Base-by-base conservation (phyloP, 1,284 basidiomycete genomes). In the Tranzscheliella williamsii region DNA sequence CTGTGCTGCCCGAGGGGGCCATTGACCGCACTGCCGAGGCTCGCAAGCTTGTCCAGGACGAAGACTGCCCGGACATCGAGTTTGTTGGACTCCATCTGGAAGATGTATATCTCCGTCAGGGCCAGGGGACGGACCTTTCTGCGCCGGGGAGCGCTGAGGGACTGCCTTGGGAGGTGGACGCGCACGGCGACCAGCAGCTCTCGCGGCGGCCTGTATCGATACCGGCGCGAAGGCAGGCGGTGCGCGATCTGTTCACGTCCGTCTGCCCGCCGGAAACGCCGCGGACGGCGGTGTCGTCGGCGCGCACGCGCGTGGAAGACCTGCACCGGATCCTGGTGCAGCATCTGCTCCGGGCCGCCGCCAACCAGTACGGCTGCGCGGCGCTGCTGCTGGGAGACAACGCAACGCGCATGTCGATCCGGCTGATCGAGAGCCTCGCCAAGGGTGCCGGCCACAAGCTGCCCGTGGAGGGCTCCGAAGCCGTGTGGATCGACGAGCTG, bases 381-480 rank as follows among this genome's bases (percentile, higher is more conserved):
- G 61, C 67, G 2, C 56, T 75, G 4, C 39, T 75, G 9, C 53
- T 67, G 4, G 72, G 55, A 21, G 61, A 74, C 15, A 54, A 41
- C 13, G 67, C 57, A 0, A 69, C 63, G 5, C 46, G 67, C 2
- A 48, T 57, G 21, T 67, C 72, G 29, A 67, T 73, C 24, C 58
- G 57, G 4, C 54, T 69, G 6, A 60, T 75, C 31, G 70, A 71
- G 26, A 50, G 43, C 18, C 38, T 75, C 17, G 62, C 67, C 16
- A 69, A 69, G 24, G 73, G 73, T 1, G 65, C 61, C 4, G 73
- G 72, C 1, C 66, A 71, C 53, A 74, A 75, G 43, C 51, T 72
- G 17, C 50, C 73, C 16, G 45, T 74, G 3, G 61, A 65, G 22
- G 54, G 58, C 30, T 56, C 53, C 1, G 47, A 65, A 15, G 67